Evolutionary conservation across 306 rosid genomes (phyloP), one percentile per base, ranked within the genome.

Genomic region (Hippophae rhamnoides): DNA sequence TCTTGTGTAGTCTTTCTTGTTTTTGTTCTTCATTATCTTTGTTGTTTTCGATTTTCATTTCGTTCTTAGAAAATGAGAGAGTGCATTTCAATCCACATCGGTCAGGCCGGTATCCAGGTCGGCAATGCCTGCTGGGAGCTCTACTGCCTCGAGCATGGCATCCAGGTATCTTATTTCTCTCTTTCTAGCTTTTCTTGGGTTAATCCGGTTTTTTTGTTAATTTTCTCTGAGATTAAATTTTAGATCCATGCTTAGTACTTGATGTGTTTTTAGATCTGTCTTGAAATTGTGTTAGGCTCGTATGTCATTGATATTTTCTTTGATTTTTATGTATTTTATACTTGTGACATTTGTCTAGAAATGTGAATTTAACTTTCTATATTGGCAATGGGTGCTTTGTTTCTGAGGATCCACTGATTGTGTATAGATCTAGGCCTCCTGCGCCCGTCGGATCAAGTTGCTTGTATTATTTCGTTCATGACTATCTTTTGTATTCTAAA

Each of bases 111-210:
- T 57, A 89, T 89, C 23, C 97, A 89, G 89, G 95, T 89, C 65
- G 97, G 97, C 74, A 89, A 89, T 78, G 85, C 97, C 11, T 89
- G 97, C 81, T 89, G 97, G 97, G 97, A 89, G 74, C 95, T 89
- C 68, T 89, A 86, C 78, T 89, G 97, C 48, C 95, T 89, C 6
- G 97, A 89, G 71, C 97, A 89, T 57, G 97, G 97, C 44, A 83
- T 89, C 58, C 95, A 83, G 74, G 97, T 89, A 2, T 44, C 46
- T 50, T 18, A 42, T 9, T 50, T 56, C 8, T 12, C 2, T 50
- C 6, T 23, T 41, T 8, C 27, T 60, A 7, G 13, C 6, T 0
- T 58, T 5, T 31, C n/a, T 44, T 10, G 23, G 10, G 10, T 46
- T 14, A 8, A 47, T 66, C 50, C 61, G 45, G 9, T 44, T 5